These are phyloP conservation scores for Nigrospora oryzae DNA, from an alignment of 2,329 filamentous ascomycete species.

Conservation along the genomic window DNA sequence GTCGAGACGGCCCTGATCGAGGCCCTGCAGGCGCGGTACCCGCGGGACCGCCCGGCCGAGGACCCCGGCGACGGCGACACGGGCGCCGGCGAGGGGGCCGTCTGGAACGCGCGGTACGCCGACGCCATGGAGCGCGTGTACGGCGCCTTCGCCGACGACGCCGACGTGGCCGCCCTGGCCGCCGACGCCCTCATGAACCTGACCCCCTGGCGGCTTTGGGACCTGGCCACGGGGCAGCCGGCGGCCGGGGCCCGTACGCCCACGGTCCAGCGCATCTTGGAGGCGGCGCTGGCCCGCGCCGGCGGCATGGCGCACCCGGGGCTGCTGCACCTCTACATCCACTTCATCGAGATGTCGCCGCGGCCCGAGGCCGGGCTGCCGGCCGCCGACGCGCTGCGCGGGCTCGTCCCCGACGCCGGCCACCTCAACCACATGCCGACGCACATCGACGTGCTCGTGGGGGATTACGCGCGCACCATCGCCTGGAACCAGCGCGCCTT, in stretches of 20 bases:
- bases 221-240: slow-evolving; percentile 48
- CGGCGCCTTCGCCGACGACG: slow-evolving; percentile 39
- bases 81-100: slow-evolving; percentile 33
- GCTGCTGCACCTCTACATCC: slow-evolving; percentile 67
- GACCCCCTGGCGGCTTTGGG: slow-evolving; percentile 58
- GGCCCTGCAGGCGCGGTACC: slow-evolving; percentile 56
- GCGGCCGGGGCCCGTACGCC: slow-evolving; percentile 44
- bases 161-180: slow-evolving; percentile 56
- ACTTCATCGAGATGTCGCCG: slow-evolving; percentile 69
- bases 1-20: slow-evolving; percentile 55
- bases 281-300: slow-evolving; percentile 42
- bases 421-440: slow-evolving; percentile 72
- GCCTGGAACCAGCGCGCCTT: slow-evolving; percentile 60
- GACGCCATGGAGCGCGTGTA: slow-evolving; percentile 52
- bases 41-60: slow-evolving; percentile 34
- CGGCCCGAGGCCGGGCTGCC: slow-evolving; percentile 54
- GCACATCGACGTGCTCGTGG: slow-evolving; percentile 66
- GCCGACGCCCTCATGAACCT: slow-evolving; percentile 59
- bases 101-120: slow-evolving; percentile 53
- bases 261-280: slow-evolving; percentile 50
- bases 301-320: slow-evolving; percentile 54
- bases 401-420: slow-evolving; percentile 59
- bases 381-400: slow-evolving; percentile 53
- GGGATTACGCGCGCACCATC: slow-evolving; percentile 61
- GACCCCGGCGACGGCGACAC: slow-evolving; percentile 25